phyloP scores from a whole-genome alignment of 2,329 filamentous ascomycete genomes.

The Aspergillus tubingensis region DNA sequence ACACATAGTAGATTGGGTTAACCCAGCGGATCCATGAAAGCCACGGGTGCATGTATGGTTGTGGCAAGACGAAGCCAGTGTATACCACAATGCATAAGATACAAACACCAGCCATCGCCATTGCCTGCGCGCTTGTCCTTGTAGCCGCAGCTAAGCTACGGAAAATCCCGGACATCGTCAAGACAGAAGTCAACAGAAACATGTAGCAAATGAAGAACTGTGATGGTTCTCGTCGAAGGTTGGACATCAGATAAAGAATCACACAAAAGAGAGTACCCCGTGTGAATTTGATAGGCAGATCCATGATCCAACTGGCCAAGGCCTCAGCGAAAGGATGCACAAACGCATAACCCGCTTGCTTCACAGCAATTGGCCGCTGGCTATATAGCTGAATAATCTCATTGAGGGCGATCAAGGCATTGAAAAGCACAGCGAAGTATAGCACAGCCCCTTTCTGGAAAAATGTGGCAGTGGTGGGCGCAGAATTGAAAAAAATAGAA shows the following conservation, averaged over 20 bases:
- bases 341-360: constrained; percentile 17
- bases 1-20: constrained; percentile 36
- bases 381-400: constrained; percentile 53
- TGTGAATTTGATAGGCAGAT: constrained; percentile 13
- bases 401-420: constrained; percentile 70
- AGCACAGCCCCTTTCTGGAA: constrained; percentile 49
- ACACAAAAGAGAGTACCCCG: constrained; percentile 10
- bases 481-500: constrained; percentile 18
- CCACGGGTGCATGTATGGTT: constrained; percentile 52
- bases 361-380: constrained; percentile 16
- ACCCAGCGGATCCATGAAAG: constrained; percentile 45
- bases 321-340: constrained; percentile 19
- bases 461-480: constrained; percentile 12
- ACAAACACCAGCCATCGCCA: constrained; percentile 48
- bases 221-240: constrained; percentile 49
- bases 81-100: constrained; percentile 36
- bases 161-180: constrained; percentile 59
- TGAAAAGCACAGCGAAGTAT: constrained; percentile 82
- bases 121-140: constrained; percentile 49
- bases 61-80: constrained; percentile 42
- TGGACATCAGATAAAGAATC: constrained; percentile 61
- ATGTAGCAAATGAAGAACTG: constrained; percentile 62
- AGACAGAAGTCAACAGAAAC: constrained; percentile 49
- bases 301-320: constrained; percentile 14
- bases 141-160: constrained; percentile 52